phyloP scores from a whole-genome alignment of 2,329 filamentous ascomycete genomes.

The Epichloe sp. region DNA sequence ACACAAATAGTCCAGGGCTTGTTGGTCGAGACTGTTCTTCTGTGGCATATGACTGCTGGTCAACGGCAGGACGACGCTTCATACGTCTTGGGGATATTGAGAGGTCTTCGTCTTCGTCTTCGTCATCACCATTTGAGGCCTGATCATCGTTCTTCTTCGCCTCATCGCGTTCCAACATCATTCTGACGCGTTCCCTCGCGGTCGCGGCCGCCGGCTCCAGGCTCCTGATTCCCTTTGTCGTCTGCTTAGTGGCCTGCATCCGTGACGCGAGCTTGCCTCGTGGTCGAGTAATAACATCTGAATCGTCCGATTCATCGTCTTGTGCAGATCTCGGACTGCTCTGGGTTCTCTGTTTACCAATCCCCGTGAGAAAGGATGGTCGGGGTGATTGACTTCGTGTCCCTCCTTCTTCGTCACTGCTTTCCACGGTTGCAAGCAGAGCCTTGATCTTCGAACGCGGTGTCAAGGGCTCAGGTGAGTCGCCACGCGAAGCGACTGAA shows the following conservation, averaged over 20 bases:
- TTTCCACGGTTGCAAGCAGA: constrained; percentile 36
- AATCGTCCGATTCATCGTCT: constrained; percentile 32
- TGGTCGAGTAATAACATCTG: constrained; percentile 31
- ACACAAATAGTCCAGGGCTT: constrained; percentile 41
- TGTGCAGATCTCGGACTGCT: constrained; percentile 8
- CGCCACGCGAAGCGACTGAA: constrained; percentile 29
- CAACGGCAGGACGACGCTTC: constrained; percentile 21
- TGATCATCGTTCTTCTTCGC: constrained; percentile 14
- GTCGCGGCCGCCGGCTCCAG: constrained; percentile 13
- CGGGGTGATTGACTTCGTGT: constrained; percentile 6
- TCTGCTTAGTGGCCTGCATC: constrained; percentile 33
- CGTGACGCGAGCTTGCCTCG: constrained; percentile 51
- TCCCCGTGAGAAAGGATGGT: constrained; percentile 1
- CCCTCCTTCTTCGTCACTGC: constrained; percentile 33
- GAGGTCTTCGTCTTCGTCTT: constrained; percentile 24
- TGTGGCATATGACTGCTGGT: constrained; percentile 16
- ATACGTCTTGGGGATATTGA: constrained; percentile 29
- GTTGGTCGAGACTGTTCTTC: constrained; percentile 13
- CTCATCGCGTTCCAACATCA: constrained; percentile 24
- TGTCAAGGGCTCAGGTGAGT: constrained; percentile 31
- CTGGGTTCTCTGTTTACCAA: neutral
- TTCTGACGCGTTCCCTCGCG: constrained; percentile 29
- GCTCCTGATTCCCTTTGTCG: constrained; percentile 6
- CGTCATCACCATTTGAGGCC: constrained; percentile 14
- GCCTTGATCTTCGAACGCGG: constrained; percentile 43